Evolutionary conservation across 306 rosid species (phyloP).

Genomic region (Leucaena leucocephala): DNA sequence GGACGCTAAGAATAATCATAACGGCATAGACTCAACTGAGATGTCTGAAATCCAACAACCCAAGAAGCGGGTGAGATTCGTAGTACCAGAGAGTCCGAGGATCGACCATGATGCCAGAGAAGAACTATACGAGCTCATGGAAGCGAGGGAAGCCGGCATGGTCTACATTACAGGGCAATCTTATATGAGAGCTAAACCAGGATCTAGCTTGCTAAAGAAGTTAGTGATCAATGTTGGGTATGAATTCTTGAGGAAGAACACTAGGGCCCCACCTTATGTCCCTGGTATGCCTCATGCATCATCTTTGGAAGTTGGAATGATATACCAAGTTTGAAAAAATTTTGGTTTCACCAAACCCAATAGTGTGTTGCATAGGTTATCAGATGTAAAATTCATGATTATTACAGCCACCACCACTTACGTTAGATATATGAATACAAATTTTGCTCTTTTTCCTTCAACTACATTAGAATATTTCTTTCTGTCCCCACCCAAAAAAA

Average conservation of each 20-base stretch:
- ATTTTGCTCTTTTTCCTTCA: constrained; percentile 29
- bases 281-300: constrained; percentile 70
- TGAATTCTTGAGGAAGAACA: constrained; percentile 86
- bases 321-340: constrained; percentile 62
- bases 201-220: constrained; percentile 67
- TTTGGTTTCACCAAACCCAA: constrained; percentile 30
- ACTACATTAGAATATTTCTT: constrained; percentile 2
- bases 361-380: constrained; percentile 40
- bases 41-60: constrained; percentile 45
- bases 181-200: constrained; percentile 80
- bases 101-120: constrained; percentile 51
- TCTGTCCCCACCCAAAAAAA: background rate
- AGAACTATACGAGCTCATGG: constrained; percentile 75
- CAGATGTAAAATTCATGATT: constrained; percentile 19
- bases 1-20: constrained; percentile 30
- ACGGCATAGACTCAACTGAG: constrained; percentile 27
- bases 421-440: constrained; percentile 27
- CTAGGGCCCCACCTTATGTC: constrained; percentile 63
- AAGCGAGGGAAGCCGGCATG: constrained; percentile 82
- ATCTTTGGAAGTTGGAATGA: constrained; percentile 91
- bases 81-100: constrained; percentile 75
- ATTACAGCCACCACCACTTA: background rate
- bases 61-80: constrained; percentile 77
- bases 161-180: constrained; percentile 83
- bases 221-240: constrained; percentile 69